phyloP scores from a whole-genome alignment of 169 alveolate genomes.

The Plasmodium adleri region DNA sequence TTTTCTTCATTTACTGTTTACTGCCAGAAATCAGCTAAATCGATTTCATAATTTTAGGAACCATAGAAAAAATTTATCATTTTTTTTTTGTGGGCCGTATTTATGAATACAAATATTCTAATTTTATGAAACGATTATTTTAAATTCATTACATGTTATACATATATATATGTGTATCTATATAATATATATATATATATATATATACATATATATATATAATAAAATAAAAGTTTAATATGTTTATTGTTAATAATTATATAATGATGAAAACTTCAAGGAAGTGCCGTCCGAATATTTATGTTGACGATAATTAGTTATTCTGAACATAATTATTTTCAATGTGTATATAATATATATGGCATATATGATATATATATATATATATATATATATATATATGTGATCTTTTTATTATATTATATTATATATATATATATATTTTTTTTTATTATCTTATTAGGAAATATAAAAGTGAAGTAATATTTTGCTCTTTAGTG shows the following conservation, averaged over 20 bases:
- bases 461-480: not conserved
- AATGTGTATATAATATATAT: not conserved
- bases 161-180: not conserved
- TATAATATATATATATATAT: not conserved
- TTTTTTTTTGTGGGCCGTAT: slow-evolving; percentile 73
- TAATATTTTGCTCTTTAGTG: too few species aligned
- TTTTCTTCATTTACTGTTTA: slow-evolving; percentile 4
- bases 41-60: slow-evolving; percentile 74
- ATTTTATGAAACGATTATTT: too few species aligned
- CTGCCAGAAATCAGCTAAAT: slow-evolving; percentile 75
- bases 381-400: not conserved
- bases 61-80: slow-evolving; percentile 41
- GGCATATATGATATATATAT: too few species aligned
- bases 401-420: not conserved
- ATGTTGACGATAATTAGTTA: slow-evolving; percentile 48
- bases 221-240: not conserved
- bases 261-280: slow-evolving; percentile 72
- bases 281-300: slow-evolving; percentile 77
- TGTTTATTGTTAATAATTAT: slow-evolving; percentile 66
- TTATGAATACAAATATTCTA: slow-evolving; percentile 41
- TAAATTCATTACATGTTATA: not conserved
- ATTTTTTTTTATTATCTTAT: slow-evolving; percentile 1
- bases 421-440: not conserved
- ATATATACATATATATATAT: not conserved
- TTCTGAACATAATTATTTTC: slow-evolving; percentile 75